A percentile compares a stretch with the other conserved stretches of the same genome.
These are phyloP conservation scores for Rhodotorula sp. DNA, from an alignment of 1,284 basidiomycete genomes.

Conservation along the genomic window DNA sequence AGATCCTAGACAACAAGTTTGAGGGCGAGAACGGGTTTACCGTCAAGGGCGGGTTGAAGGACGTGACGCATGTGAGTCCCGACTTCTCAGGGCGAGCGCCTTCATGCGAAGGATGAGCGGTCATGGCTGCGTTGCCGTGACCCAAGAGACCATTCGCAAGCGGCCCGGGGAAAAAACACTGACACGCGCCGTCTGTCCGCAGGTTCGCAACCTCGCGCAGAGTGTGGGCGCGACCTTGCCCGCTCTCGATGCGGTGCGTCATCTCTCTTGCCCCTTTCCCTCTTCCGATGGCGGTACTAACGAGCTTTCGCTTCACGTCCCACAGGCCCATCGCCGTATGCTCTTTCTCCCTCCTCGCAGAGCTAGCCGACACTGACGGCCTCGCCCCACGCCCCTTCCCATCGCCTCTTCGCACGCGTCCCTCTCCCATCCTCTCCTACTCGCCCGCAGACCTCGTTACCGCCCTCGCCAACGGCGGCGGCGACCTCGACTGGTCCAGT, in stretches of 20 bases:
- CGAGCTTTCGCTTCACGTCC: too few species aligned
- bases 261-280: neutral
- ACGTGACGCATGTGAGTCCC: slow-evolving; percentile 58
- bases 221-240: slow-evolving; percentile 78
- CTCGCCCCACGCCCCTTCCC: neutral
- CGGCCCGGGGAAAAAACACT: too few species aligned
- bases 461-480: slow-evolving; percentile 28
- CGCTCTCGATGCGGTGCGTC: slow-evolving; percentile 62
- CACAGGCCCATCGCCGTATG: slow-evolving; percentile 50
- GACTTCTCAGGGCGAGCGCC: too few species aligned
- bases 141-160: too few species aligned
- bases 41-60: slow-evolving; percentile 86
- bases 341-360: too few species aligned
- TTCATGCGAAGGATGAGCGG: too few species aligned
- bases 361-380: neutral
- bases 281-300: too few species aligned
- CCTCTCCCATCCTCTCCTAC: too few species aligned
- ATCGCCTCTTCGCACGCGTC: neutral
- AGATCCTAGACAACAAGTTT: slow-evolving; percentile 71
- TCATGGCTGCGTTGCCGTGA: too few species aligned
- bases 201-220: slow-evolving; percentile 54
- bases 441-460: slow-evolving; percentile 32
- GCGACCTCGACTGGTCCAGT: slow-evolving; percentile 33
- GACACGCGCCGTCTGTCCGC: neutral
- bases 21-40: slow-evolving; percentile 77